Percentiles rank a stretch among this genome's conserved stretches.
Conservation (phyloP, 495 filamentous ascomycete genomes). For the Aspergillus affinis region DNA sequence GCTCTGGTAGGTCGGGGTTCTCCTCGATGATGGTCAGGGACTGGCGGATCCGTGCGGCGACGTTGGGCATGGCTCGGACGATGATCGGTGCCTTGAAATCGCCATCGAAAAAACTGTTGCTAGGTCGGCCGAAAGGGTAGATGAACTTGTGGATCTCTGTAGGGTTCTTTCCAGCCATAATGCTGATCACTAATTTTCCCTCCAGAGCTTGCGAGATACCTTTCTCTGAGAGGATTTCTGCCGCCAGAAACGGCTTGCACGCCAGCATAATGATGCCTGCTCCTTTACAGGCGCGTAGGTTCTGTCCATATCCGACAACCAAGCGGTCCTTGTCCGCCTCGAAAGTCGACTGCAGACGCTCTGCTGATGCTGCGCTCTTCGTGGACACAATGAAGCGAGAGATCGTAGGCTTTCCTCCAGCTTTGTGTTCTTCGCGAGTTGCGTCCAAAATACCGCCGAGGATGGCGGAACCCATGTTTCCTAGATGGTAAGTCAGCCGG, state of each 20-base stretch:
- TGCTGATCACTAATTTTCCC: constrained; percentile 80
- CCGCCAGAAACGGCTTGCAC: constrained; percentile 38
- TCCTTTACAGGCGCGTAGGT: constrained; percentile 26
- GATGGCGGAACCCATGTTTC: constrained; percentile 43
- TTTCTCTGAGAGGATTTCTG: constrained; percentile 27
- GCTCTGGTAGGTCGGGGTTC: constrained; percentile 6
- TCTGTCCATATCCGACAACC: constrained; percentile 10
- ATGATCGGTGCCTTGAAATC: constrained; percentile 25
- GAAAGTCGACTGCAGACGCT: constrained; percentile 4
- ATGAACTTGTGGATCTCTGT: constrained; percentile 51
- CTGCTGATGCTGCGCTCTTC: constrained; percentile 28
- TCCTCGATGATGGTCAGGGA: constrained; percentile 38
- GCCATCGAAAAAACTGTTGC: too few species aligned
- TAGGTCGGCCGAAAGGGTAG: too few species aligned
- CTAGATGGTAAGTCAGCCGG: constrained; percentile 18
- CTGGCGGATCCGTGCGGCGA: constrained; percentile 33
- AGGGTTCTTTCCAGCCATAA: constrained; percentile 77
- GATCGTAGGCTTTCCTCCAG: constrained; percentile 1
- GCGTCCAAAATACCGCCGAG: constrained; percentile 33
- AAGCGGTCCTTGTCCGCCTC: constrained; percentile 11
- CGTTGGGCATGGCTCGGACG: constrained; percentile 37
- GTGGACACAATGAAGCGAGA: constrained; percentile 30
- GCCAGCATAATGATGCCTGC: constrained; percentile 36
- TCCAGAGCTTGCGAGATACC: constrained; percentile 41
- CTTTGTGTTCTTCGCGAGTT: constrained; percentile 18